Evolutionary conservation across 768 basidiomycete genomes (phyloP).

Genomic region (Auricularia auricula-judae): DNA sequence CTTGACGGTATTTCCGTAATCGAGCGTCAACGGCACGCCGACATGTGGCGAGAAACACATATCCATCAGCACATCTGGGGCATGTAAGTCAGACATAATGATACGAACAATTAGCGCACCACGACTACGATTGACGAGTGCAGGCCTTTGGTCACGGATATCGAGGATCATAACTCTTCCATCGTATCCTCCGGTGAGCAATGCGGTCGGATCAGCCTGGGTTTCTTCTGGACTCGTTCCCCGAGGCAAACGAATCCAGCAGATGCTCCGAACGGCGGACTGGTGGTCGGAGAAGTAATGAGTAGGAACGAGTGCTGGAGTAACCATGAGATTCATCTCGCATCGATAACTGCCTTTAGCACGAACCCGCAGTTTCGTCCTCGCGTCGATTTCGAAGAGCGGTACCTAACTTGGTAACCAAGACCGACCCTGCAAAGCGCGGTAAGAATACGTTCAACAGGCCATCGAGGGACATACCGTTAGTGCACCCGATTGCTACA

Average conservation of each 20-base stretch:
- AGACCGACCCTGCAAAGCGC: constrained; percentile 18
- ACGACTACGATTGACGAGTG: constrained; percentile 67
- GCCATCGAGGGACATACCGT: constrained; percentile 37
- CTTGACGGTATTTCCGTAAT: constrained; percentile 75
- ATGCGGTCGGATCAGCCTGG: constrained; percentile 54
- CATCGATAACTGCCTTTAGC: too few species aligned
- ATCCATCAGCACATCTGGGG: constrained; percentile 56
- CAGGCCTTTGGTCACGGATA: constrained; percentile 55
- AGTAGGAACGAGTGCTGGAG: constrained; percentile 46
- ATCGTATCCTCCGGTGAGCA: constrained; percentile 73
- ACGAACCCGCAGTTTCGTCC: not conserved
- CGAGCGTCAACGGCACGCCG: constrained; percentile 65
- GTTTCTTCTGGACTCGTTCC: constrained; percentile 33
- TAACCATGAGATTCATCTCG: constrained; percentile 2
- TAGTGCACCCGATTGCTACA: constrained; percentile 73
- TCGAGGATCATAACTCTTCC: constrained; percentile 70
- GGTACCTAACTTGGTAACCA: constrained; percentile 23
- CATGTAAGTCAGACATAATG: not conserved
- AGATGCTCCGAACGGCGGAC: constrained; percentile 63
- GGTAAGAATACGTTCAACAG: constrained; percentile 1
- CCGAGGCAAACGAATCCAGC: constrained; percentile 65
- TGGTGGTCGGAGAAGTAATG: constrained; percentile 69
- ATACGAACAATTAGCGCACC: constrained; percentile 27
- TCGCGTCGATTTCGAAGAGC: constrained; percentile 8
- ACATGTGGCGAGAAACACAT: constrained; percentile 57